Percentiles rank a stretch among this genome's conserved stretches.
These are phyloP conservation scores for Salix koriyanagi DNA, from an alignment of 345 rosid species.

Conservation along the genomic window DNA sequence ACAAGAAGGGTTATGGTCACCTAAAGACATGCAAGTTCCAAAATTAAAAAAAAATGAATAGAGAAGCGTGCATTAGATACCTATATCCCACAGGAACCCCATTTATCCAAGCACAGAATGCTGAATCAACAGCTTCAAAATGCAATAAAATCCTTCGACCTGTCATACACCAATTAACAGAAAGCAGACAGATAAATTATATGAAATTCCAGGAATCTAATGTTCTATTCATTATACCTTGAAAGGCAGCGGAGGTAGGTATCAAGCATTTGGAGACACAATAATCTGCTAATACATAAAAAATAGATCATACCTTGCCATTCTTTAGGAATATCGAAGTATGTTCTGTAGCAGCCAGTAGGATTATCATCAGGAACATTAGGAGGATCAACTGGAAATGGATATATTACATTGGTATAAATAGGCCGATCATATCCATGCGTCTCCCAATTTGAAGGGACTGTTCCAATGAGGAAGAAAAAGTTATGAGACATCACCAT, in stretches of 20 bases:
- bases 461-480: conserved; percentile 41
- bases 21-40: neutral
- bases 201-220: neutral
- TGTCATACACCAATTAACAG: conserved; percentile 28
- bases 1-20: neutral
- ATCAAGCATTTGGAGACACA: neutral
- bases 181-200: neutral
- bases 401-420: conserved; percentile 75
- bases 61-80: conserved; percentile 28
- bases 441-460: conserved; percentile 98
- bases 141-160: conserved; percentile 93
- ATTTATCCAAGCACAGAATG: conserved; percentile 87
- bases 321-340: conserved; percentile 69
- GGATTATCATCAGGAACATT: conserved; percentile 76
- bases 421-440: conserved; percentile 96
- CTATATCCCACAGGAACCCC: conserved; percentile 89
- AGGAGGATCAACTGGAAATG: conserved; percentile 78
- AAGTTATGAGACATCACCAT: conserved; percentile 16
- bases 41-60: neutral
- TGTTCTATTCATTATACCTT: neutral
- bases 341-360: conserved; percentile 89
- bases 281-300: conserved; percentile 1
- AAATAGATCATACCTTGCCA: conserved; percentile 65
- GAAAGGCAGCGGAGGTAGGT: neutral
- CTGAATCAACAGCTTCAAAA: conserved; percentile 98